Evolutionary conservation across 2,329 filamentous ascomycete genomes (phyloP).

Genomic region (Penicillium sp.): DNA sequence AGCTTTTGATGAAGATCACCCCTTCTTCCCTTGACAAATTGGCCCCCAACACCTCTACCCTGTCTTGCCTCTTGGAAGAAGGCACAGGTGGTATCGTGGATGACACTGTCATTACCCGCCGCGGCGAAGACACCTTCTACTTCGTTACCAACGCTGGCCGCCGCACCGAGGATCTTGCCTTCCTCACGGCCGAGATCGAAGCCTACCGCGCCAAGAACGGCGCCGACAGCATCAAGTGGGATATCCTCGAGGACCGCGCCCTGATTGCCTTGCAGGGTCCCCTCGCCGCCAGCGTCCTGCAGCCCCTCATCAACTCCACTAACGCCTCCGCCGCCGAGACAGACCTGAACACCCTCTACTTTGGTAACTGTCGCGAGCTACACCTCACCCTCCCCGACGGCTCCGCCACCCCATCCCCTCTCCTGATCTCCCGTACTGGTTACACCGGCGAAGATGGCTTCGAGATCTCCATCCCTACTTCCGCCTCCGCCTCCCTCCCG

Average conservation of each 20-base stretch:
- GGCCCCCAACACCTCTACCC: constrained; percentile 67
- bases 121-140: constrained; percentile 76
- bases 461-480: constrained; percentile 80
- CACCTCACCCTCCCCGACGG: constrained; percentile 61
- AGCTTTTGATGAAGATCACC: constrained; percentile 81
- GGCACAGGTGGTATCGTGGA: constrained; percentile 88
- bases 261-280: constrained; percentile 91
- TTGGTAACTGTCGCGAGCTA: constrained; percentile 72
- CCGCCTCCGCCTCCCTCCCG: constrained; percentile 53
- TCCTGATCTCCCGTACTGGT: constrained; percentile 82
- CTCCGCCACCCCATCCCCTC: constrained; percentile 49
- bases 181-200: constrained; percentile 69
- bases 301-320: constrained; percentile 58
- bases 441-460: constrained; percentile 99
- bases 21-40: constrained; percentile 71
- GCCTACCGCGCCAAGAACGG: constrained; percentile 58
- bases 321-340: constrained; percentile 43
- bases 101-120: constrained; percentile 84
- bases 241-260: constrained; percentile 69
- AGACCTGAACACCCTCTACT: constrained; percentile 70
- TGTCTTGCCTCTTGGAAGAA: constrained; percentile 81
- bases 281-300: constrained; percentile 68
- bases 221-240: constrained; percentile 62
- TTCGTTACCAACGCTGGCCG: constrained; percentile 95
- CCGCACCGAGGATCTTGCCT: constrained; percentile 81